phyloP scores from a whole-genome alignment of 83 land plant species.

The Larix sibirica region DNA sequence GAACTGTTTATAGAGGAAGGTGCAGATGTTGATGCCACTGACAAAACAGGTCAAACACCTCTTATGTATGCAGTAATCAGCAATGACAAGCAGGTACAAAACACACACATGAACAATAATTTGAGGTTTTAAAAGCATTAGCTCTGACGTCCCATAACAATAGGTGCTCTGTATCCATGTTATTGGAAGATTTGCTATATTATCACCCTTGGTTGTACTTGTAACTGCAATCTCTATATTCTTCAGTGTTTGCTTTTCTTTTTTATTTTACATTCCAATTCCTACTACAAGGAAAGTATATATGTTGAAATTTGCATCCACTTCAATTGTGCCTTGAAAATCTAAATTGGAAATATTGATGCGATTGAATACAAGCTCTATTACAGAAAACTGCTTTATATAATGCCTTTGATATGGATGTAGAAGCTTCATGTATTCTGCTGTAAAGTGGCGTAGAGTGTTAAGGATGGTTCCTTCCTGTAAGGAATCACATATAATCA shows the following conservation, averaged over 20 bases:
- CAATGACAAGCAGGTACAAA: conserved; percentile 73
- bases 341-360: no score
- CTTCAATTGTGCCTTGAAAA: no score
- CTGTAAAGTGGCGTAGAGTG: no score
- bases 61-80: conserved; percentile 95
- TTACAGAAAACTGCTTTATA: no score
- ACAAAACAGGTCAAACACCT: conserved; percentile 93
- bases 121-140: background rate
- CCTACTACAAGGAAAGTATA: no score
- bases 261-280: background rate
- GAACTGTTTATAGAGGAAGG: conserved; percentile 96
- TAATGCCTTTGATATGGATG: no score
- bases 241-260: background rate
- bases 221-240: background rate
- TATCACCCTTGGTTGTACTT: background rate
- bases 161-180: background rate
- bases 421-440: no score
- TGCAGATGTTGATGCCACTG: conserved; percentile 91
- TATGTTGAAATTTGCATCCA: no score
- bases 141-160: background rate
- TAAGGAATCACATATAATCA: no score
- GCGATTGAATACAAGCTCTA: no score
- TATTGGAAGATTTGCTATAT: background rate
- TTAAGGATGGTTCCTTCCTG: no score
- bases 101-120: background rate